Evolutionary conservation across 2,329 filamentous ascomycete species (phyloP), one percentile per base, ranked within the genome.

Genomic region (Alternaria sp.): DNA sequence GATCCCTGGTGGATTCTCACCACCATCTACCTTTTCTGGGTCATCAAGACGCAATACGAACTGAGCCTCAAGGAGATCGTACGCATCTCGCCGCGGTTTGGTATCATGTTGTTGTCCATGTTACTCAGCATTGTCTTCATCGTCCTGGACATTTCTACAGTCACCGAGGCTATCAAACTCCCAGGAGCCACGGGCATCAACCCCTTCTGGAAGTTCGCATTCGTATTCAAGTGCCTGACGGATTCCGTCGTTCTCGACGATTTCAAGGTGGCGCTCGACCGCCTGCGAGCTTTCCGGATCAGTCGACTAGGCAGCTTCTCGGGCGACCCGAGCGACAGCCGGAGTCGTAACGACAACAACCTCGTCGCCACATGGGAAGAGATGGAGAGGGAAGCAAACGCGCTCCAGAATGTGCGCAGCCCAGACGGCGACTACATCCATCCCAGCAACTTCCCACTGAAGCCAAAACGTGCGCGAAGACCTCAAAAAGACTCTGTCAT

Each of bases 1-100:
- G 89, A 91, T 66, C 89, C 89, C 0, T 91, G 89, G 89, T 91
- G 89, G 89, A 84, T 91, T 18, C 88, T 89, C 67, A 89, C 88
- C 0, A 86, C 85, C 2, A 69, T 84, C 63, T 87, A 83, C 21
- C 80, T 91, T 4, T 86, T 90, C 74, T 89, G 85, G 81, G 88
- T 88, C 49, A 89, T 90, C 73, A 88, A 87, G 62, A 84, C 81
- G 26, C 84, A 87, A 46, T 91, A 91, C 75, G 85, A 87, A 50
- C 86, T 90, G 65, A 83, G 83, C 3, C 77, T 87, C 30, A 71
- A 83, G 47, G 87, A 90, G 62, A 84, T 91, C 21, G 80, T 90
- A 55, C 81, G 82, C 5, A 85, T 89, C 7, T 89, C 87, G 3
- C 89, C 89, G 1, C 87, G 89, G 4, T 91, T 91, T 66, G 88